A percentile compares a stretch with the other conserved stretches of the same genome.
Conservation (phyloP, 768 basidiomycete genomes). For the Pleurotus pulmonarius region DNA sequence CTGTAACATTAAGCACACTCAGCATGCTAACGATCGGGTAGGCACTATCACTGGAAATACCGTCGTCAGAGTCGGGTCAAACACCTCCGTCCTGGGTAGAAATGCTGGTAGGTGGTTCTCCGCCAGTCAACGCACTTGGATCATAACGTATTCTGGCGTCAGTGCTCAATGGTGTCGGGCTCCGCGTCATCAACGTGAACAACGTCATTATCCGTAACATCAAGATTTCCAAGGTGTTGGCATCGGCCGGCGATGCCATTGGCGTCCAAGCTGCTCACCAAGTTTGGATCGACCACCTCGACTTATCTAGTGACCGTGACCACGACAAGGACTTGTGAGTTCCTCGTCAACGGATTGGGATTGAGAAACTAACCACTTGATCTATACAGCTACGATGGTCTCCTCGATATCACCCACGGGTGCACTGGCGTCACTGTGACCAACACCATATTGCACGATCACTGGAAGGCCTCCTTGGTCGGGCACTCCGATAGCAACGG, state of each 20-base stretch:
- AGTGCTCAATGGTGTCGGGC: slow-evolving; percentile 43
- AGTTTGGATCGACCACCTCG: slow-evolving; percentile 45
- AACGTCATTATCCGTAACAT: slow-evolving; percentile 50
- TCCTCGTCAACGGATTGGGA: neutral
- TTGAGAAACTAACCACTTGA: neutral
- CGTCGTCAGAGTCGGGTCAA: slow-evolving; percentile 38
- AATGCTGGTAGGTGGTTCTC: slow-evolving; percentile 26
- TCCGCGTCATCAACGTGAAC: slow-evolving; percentile 35
- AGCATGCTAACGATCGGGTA: slow-evolving; percentile 7
- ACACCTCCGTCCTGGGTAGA: slow-evolving; percentile 40
- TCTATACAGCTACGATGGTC: slow-evolving; percentile 36
- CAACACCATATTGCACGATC: slow-evolving; percentile 36
- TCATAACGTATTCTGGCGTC: too few species aligned
- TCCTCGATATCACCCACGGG: slow-evolving; percentile 18
- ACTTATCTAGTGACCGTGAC: slow-evolving; percentile 41
- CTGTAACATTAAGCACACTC: too few species aligned
- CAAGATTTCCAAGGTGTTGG: slow-evolving; percentile 45
- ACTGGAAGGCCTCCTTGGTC: slow-evolving; percentile 45
- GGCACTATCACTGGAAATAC: slow-evolving; percentile 40
- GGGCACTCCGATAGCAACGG: slow-evolving; percentile 42
- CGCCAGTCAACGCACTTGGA: too few species aligned
- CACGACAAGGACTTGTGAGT: slow-evolving; percentile 39
- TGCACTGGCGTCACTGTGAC: slow-evolving; percentile 37
- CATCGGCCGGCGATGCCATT: slow-evolving; percentile 40
- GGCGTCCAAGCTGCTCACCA: slow-evolving; percentile 35